Conservation (phyloP, 345 rosid species). For the Bruguiera parviflora region DNA sequence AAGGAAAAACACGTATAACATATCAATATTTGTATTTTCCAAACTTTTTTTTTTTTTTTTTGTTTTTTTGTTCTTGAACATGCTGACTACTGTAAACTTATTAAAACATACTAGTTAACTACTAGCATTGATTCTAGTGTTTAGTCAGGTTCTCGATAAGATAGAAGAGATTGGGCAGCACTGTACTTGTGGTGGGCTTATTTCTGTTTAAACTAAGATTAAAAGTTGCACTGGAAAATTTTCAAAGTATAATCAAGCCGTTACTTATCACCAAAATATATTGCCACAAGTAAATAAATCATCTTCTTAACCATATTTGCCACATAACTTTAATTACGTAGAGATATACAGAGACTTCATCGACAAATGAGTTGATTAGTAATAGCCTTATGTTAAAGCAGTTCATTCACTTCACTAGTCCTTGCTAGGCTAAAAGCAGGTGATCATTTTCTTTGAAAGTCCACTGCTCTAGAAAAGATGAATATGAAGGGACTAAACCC, state of each 20-base stretch:
- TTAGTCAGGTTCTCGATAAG: not conserved
- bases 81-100: not conserved
- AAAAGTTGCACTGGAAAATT: constrained; percentile 1
- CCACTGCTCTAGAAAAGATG: not conserved
- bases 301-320: no score
- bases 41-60: no score
- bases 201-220: not conserved
- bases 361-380: no score
- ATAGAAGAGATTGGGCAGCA: not conserved
- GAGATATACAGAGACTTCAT: no score
- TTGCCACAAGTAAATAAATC: no score
- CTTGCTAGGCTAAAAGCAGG: constrained; percentile 1
- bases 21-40: not conserved
- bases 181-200: not conserved
- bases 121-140: not conserved
- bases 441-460: not conserved
- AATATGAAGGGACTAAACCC: not conserved
- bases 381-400: no score
- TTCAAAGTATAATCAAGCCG: not conserved
- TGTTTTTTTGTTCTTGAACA: not conserved
- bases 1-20: not conserved
- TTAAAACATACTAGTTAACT: not conserved
- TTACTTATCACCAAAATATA: no score
- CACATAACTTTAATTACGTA: no score
- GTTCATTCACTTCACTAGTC: no score